phyloP scores from a whole-genome alignment of 179 eudicot genomes.

The Dionaea muscipula region DNA sequence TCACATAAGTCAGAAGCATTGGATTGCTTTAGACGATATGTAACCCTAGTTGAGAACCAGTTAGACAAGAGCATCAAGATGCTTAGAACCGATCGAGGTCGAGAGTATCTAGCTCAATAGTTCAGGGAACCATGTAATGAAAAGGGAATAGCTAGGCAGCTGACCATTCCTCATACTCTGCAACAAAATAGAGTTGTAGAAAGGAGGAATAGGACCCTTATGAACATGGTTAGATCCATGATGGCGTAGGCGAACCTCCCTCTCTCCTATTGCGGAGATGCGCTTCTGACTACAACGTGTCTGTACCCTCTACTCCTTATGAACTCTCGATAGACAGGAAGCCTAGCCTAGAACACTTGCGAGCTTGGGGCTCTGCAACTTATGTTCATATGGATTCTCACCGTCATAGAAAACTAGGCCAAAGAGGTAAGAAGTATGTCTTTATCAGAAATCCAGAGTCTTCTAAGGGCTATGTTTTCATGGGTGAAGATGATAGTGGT shows the following conservation, averaged over 20 bases:
- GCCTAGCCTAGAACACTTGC: not conserved
- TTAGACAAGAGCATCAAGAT: not conserved
- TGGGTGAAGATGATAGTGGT: not conserved
- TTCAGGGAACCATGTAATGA: not conserved
- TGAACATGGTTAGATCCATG: too few relatives aligned
- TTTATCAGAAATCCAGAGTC: not conserved
- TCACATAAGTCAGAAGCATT: not conserved
- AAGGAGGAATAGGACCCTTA: too few relatives aligned
- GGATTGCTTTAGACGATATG: too few relatives aligned
- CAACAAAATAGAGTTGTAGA: too few relatives aligned
- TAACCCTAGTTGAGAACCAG: not conserved
- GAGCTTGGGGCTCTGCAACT: not conserved
- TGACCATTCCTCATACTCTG: too few relatives aligned
- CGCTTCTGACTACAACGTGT: too few relatives aligned
- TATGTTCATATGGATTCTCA: not conserved
- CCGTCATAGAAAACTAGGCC: not conserved
- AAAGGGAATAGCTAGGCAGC: too few relatives aligned
- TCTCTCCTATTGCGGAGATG: too few relatives aligned
- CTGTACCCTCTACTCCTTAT: too few relatives aligned
- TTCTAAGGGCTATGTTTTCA: not conserved
- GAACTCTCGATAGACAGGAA: not conserved
- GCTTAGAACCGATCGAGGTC: slow-evolving; percentile 1
- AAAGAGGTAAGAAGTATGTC: not conserved
- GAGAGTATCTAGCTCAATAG: slow-evolving; percentile 1
- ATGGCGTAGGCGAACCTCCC: too few relatives aligned